Evolutionary conservation across 108 stramenopile species (phyloP).

Genomic region (Ochromonas danica): DNA sequence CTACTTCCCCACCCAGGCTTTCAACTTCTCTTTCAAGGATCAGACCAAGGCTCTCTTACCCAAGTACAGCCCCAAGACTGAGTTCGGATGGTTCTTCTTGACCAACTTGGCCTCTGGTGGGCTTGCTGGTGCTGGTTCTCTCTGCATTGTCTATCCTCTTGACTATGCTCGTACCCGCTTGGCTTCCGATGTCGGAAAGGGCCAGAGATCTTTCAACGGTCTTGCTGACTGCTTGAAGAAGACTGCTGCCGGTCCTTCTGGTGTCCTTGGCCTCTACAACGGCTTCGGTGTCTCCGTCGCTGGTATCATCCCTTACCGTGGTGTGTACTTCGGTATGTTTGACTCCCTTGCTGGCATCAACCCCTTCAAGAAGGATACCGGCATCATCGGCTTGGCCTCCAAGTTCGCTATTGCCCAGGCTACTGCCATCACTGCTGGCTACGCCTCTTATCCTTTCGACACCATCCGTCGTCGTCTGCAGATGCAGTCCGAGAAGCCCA

Average conservation of each 20-base stretch:
- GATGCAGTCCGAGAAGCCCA: conserved; percentile 97
- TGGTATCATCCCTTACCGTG: conserved; percentile 98
- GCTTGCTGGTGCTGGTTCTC: conserved; percentile 91
- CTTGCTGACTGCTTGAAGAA: conserved; percentile 90
- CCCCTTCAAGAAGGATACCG: conserved; percentile 91
- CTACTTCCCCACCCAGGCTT: conserved; percentile 97
- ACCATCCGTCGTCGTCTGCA: conserved; percentile 99
- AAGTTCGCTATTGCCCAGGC: conserved; percentile 92
- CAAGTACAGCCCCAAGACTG: conserved; percentile 88
- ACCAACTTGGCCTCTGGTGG: conserved; percentile 97
- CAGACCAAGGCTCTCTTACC: conserved; percentile 92
- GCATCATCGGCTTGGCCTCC: conserved; percentile 77
- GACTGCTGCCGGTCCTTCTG: conserved; percentile 76
- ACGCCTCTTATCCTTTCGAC: conserved; percentile 98
- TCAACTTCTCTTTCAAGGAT: conserved; percentile 99
- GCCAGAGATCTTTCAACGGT: conserved; percentile 85
- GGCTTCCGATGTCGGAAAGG: conserved; percentile 90
- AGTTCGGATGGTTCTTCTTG: conserved; percentile 88
- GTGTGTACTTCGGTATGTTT: conserved; percentile 96
- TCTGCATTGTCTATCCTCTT: conserved; percentile 95
- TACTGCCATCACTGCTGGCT: conserved; percentile 83
- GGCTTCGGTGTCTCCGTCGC: conserved; percentile 92
- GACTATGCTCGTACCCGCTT: conserved; percentile 98
- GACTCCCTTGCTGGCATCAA: conserved; percentile 94
- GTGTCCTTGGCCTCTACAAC: conserved; percentile 88